Conservation (phyloP, 1,284 basidiomycete species). For the Cerioporus squamosus region DNA sequence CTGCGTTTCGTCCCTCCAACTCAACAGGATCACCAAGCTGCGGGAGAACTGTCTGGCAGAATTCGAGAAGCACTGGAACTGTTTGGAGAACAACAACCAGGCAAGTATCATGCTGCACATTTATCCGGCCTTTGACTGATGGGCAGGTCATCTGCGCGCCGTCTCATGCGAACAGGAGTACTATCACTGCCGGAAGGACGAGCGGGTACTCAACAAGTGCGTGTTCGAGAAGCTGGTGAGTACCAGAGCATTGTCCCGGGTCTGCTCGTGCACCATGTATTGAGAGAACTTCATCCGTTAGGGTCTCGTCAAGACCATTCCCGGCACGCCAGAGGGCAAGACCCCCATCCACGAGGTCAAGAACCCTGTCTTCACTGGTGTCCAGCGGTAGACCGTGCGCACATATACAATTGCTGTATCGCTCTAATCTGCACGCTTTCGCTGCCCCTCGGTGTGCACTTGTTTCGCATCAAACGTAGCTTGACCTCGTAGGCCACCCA, state of each 20-base stretch:
- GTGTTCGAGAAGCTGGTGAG: conserved; percentile 95
- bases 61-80: conserved; percentile 95
- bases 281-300: conserved; percentile 35
- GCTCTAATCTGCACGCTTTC: conserved; percentile 1
- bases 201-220: conserved; percentile 91
- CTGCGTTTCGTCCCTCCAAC: neutral
- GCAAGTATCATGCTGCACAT: conserved; percentile 45
- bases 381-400: conserved; percentile 64
- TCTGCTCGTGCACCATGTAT: neutral
- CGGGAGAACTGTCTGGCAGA: conserved; percentile 89
- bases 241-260: conserved; percentile 19
- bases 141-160: neutral
- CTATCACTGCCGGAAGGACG: conserved; percentile 89
- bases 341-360: conserved; percentile 90
- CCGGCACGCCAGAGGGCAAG: conserved; percentile 86
- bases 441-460: neutral
- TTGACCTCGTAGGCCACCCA: too few species aligned
- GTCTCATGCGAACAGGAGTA: conserved; percentile 69
- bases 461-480: neutral
- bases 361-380: conserved; percentile 78
- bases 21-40: conserved; percentile 86
- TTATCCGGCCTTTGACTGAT: neutral
- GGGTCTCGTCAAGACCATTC: conserved; percentile 93
- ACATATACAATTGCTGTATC: conserved; percentile 13
- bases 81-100: conserved; percentile 96